Base-by-base conservation (phyloP, 257 asterid genomes). In the Mentha longifolia region DNA sequence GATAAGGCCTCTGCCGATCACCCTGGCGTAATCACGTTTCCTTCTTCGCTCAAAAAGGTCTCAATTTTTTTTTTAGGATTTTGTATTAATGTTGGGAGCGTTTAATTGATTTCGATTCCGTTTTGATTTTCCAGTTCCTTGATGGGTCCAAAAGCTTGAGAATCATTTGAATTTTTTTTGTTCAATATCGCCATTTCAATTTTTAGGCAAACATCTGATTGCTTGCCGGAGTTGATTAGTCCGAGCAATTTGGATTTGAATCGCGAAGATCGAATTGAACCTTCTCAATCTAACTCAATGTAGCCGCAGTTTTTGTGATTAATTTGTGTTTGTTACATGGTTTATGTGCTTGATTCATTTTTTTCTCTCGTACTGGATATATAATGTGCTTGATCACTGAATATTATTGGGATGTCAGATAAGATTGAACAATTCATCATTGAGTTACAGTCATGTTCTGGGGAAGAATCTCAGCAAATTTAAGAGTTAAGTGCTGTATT, bases 11-110 rank as follows among this genome's bases (percentile, higher is more conserved):
- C 82, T 9, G 19, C 73, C 22, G 65, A 73, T 68, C 84, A 84
- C 55, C 81, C 88, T 49, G 96, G 92, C 35, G 83, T 73, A 66
- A 94, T 94, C 65, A 94, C 97, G 6, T 91, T 91, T 51, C 98
- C 97, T 61, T 84, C 97, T 45, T 91, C 97, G 70, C 95, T 94
- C 14, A 94, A 84, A 76, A 87, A 88, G 97, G 98, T 93, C 42
- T 41, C 14, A 4, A 13, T 46, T 3, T 3, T 50, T 42, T 60
- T 2, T 13, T 22, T 0, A 22, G 8, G 5, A 9, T 17, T 69
- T 35, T 20, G 11, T 1, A 14, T 54, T 6, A 19, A 52, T 52
- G 0, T 19, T 35, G 6, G 6, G 39, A 42, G 47, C 47, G 14
- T 42, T 11, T 14, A 39, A 7, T 43, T 30, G 17, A 45, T 15